phyloP scores from a whole-genome alignment of 1,284 basidiomycete species.

The Cerrena zonata region DNA sequence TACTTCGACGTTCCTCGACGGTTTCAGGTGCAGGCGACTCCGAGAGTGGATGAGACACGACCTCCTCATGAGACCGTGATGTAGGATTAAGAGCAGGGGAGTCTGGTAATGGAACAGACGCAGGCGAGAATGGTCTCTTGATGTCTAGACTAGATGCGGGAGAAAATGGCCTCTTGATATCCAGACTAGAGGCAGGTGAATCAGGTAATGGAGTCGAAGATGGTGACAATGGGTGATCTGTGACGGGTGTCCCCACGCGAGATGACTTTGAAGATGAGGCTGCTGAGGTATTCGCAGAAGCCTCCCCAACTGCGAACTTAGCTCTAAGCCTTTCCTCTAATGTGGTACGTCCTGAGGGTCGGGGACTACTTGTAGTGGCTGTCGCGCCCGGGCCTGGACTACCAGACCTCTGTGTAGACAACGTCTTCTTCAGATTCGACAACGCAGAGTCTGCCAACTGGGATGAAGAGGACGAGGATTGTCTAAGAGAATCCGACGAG shows the following conservation, averaged over 20 bases:
- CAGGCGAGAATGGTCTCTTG: slow-evolving; percentile 35
- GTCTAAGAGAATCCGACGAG: slow-evolving; percentile 21
- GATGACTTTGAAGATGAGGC: slow-evolving; percentile 36
- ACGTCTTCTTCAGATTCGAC: slow-evolving; percentile 55
- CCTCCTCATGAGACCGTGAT: not conserved
- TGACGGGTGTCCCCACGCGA: slow-evolving; percentile 32
- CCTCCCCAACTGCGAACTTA: slow-evolving; percentile 53
- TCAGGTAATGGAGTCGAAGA: slow-evolving; percentile 34
- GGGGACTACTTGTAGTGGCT: slow-evolving; percentile 12
- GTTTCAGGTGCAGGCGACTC: not conserved
- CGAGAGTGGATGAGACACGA: not conserved
- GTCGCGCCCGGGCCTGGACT: slow-evolving; percentile 26
- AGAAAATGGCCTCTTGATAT: slow-evolving; percentile 30
- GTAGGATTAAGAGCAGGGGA: slow-evolving; percentile 31
- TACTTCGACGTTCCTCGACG: not conserved
- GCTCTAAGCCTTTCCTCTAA: slow-evolving; percentile 68
- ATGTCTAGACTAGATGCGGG: slow-evolving; percentile 24
- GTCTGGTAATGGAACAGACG: slow-evolving; percentile 39
- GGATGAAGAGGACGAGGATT: slow-evolving; percentile 34
- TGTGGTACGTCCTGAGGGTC: slow-evolving; percentile 29
- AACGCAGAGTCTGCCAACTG: slow-evolving; percentile 58
- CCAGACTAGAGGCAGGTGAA: slow-evolving; percentile 24
- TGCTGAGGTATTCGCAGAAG: slow-evolving; percentile 42
- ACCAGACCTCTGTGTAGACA: slow-evolving; percentile 46
- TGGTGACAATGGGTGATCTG: slow-evolving; percentile 30